Percentiles rank a stretch among this genome's conserved stretches.
Conservation (phyloP, 352 stramenopile genomes). For the Phytophthora sp. region DNA sequence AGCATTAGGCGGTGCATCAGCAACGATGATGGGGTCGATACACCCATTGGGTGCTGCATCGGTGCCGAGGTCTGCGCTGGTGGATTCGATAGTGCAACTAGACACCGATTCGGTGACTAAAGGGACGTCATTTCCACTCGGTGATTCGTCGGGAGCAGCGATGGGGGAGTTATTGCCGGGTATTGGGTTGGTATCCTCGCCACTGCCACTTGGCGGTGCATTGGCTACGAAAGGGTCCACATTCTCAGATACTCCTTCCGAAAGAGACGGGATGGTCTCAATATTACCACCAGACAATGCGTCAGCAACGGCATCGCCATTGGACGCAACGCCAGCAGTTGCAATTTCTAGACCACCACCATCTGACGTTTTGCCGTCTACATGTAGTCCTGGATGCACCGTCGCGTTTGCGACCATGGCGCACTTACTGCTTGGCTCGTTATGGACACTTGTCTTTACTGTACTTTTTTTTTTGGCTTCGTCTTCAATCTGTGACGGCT, state of each 20-base stretch:
- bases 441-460: not conserved
- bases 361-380: not conserved
- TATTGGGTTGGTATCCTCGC: not conserved
- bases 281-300: not conserved
- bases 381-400: not conserved
- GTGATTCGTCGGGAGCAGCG: not conserved
- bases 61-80: not conserved
- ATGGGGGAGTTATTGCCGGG: not conserved
- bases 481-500: constrained; percentile 1
- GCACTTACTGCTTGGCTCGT: constrained; percentile 3
- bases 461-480: not conserved
- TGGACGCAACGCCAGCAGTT: not conserved
- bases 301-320: not conserved
- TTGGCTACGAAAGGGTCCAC: not conserved
- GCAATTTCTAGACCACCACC: not conserved
- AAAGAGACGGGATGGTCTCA: not conserved
- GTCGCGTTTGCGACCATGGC: not conserved
- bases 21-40: not conserved
- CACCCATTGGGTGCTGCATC: not conserved
- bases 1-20: not conserved
- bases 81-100: constrained; percentile 1
- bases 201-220: not conserved
- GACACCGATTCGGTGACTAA: not conserved
- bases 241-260: not conserved
- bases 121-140: not conserved